Percentiles rank a stretch among this genome's conserved stretches.
Conservation (phyloP, 257 asterid genomes). For the Paraleonurus japonicus region DNA sequence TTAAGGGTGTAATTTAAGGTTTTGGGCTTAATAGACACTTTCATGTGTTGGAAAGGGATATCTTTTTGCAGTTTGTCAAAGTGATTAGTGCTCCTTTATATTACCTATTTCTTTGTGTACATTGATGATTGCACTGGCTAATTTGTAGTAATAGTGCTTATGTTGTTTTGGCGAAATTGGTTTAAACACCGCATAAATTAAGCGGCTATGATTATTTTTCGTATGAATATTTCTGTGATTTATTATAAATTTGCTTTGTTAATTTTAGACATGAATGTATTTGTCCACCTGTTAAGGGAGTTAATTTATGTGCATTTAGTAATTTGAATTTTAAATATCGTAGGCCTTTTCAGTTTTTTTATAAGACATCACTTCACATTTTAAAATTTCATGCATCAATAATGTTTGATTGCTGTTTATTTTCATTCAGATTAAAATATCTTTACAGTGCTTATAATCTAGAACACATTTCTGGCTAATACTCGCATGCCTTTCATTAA, state of each 20-base stretch:
- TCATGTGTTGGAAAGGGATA: background rate
- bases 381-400: background rate
- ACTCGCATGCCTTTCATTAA: background rate
- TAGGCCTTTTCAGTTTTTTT: background rate
- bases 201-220: background rate
- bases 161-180: background rate
- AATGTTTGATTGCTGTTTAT: background rate
- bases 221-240: background rate
- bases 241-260: background rate
- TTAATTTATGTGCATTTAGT: background rate
- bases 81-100: too few species aligned
- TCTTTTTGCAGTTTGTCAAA: background rate
- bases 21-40: background rate
- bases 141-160: background rate
- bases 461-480: background rate
- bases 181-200: background rate
- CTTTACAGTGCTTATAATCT: background rate
- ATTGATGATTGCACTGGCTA: background rate
- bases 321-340: background rate
- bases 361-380: background rate
- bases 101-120: background rate
- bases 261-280: background rate
- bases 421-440: background rate
- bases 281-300: background rate
- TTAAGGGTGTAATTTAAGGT: background rate